phyloP scores from a whole-genome alignment of 495 filamentous ascomycete genomes.

The Lepidopterella palustris region DNA sequence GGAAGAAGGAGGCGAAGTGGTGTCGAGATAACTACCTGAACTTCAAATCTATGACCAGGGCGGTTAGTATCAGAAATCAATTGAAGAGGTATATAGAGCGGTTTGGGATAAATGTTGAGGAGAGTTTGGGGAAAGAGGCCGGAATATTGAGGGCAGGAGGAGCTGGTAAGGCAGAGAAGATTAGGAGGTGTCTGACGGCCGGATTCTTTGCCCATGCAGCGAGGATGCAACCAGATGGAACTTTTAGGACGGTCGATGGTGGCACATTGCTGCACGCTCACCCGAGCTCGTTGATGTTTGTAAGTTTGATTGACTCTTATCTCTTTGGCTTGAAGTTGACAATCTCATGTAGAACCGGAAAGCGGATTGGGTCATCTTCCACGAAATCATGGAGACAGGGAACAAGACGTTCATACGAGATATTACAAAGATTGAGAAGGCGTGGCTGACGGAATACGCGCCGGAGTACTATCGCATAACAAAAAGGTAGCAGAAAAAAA shows the following conservation, averaged over 20 bases:
- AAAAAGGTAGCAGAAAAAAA: slow-evolving; percentile 8
- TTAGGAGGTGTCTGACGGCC: slow-evolving; percentile 78
- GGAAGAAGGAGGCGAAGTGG: slow-evolving; percentile 78
- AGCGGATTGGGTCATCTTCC: slow-evolving; percentile 96
- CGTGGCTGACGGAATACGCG: slow-evolving; percentile 85
- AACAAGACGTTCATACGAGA: slow-evolving; percentile 88
- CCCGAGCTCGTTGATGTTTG: slow-evolving; percentile 90
- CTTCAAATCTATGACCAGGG: slow-evolving; percentile 71
- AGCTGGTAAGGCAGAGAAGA: slow-evolving; percentile 56
- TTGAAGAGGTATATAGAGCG: slow-evolving; percentile 81
- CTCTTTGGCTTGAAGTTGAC: slow-evolving; percentile 24
- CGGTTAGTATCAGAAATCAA: slow-evolving; percentile 80
- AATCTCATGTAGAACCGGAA: slow-evolving; percentile 65
- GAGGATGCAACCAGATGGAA: slow-evolving; percentile 91
- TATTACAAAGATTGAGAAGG: slow-evolving; percentile 83
- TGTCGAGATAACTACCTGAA: slow-evolving; percentile 83
- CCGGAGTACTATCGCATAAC: slow-evolving; percentile 65
- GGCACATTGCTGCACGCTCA: slow-evolving; percentile 73
- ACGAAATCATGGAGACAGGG: slow-evolving; percentile 88
- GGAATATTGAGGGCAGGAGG: slow-evolving; percentile 35
- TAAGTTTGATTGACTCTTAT: slow-evolving; percentile 36
- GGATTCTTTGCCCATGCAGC: slow-evolving; percentile 96
- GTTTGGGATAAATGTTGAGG: slow-evolving; percentile 68
- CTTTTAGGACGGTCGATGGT: slow-evolving; percentile 74
- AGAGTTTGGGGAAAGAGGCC: slow-evolving; percentile 39